phyloP scores from a whole-genome alignment of 192 early-diverging fungal species.

The Mortierella hygrophila region DNA sequence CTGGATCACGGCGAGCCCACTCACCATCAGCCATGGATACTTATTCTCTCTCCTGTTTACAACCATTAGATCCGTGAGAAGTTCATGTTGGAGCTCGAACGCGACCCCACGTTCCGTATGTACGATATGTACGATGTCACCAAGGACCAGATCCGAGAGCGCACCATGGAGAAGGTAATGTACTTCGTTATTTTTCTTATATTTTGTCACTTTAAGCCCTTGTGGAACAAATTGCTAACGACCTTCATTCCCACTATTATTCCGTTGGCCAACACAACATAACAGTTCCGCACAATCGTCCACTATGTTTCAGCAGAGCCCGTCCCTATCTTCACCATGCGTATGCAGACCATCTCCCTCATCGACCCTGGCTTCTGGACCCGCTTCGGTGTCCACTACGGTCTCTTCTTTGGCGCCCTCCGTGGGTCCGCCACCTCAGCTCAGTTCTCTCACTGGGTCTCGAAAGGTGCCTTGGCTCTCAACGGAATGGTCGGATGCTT shows the following conservation, averaged over 20 bases:
- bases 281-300: slow-evolving; percentile 73
- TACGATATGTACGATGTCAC: slow-evolving; percentile 83
- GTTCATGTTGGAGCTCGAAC: slow-evolving; percentile 88
- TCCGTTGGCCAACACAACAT: too few species aligned
- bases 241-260: background rate
- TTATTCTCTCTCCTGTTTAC: background rate
- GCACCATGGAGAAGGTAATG: slow-evolving; percentile 86
- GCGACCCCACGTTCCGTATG: slow-evolving; percentile 85
- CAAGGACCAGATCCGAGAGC: slow-evolving; percentile 81
- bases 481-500: slow-evolving; percentile 92
- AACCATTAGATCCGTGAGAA: slow-evolving; percentile 73
- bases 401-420: slow-evolving; percentile 89
- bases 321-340: slow-evolving; percentile 74
- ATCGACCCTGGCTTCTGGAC: slow-evolving; percentile 94
- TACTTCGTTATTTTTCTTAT: too few species aligned
- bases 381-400: slow-evolving; percentile 92
- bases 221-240: background rate
- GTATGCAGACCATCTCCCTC: slow-evolving; percentile 85
- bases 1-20: background rate
- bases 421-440: slow-evolving; percentile 86
- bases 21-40: background rate
- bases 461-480: slow-evolving; percentile 84
- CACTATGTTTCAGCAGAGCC: slow-evolving; percentile 80
- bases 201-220: background rate
- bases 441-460: slow-evolving; percentile 89